Conservation (phyloP, 345 rosid genomes). For the Leavenworthia alabamica region DNA sequence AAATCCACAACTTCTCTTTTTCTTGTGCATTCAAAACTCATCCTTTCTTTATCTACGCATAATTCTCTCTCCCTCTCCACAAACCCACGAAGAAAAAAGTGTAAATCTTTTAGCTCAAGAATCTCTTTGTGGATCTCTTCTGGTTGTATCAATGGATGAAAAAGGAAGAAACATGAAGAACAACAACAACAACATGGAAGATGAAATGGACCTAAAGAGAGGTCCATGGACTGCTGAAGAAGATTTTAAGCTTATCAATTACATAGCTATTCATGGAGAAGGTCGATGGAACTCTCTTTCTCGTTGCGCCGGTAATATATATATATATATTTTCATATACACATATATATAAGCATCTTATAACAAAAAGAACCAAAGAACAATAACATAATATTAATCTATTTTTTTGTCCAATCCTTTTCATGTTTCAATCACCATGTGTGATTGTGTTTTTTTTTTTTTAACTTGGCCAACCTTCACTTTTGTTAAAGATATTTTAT, state of each 20-base stretch:
- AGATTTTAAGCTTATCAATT: constrained; percentile 73
- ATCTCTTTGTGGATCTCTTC: constrained; percentile 23
- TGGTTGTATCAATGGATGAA: constrained; percentile 43
- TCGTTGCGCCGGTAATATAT: constrained; percentile 61
- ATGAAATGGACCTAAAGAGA: constrained; percentile 54
- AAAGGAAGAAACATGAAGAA: constrained; percentile 34
- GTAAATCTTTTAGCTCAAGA: constrained; percentile 22
- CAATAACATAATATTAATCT: constrained; percentile 29
- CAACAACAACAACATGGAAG: constrained; percentile 41
- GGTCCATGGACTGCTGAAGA: constrained; percentile 97
- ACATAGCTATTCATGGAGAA: constrained; percentile 75
- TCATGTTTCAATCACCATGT: constrained; percentile 33
- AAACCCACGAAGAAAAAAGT: constrained; percentile 4
- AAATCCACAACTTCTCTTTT: constrained; percentile 36
- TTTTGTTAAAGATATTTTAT: not conserved
- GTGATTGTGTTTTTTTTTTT: constrained; percentile 29
- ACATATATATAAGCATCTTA: constrained; percentile 1
- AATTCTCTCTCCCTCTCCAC: constrained; percentile 15
- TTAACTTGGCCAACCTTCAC: constrained; percentile 4
- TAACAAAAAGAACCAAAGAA: constrained; percentile 17
- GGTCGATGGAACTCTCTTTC: constrained; percentile 96
- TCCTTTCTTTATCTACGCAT: constrained; percentile 19
- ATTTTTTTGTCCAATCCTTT: constrained; percentile 30
- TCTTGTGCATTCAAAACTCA: constrained; percentile 29
- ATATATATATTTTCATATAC: not conserved